Base-by-base conservation (phyloP, 1,284 basidiomycete species). In the Microbotryum violaceum region DNA sequence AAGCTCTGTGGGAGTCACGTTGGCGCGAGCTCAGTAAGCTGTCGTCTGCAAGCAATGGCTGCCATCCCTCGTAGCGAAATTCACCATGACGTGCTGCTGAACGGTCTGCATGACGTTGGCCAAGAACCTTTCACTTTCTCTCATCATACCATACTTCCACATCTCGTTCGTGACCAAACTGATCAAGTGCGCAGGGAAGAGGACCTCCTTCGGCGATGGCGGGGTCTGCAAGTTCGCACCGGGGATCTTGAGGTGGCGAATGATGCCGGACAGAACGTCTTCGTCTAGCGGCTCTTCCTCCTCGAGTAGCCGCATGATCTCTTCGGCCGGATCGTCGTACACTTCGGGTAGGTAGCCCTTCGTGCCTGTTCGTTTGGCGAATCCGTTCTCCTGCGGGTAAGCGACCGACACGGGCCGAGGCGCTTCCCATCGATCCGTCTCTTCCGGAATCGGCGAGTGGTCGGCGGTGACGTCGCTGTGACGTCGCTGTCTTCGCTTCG, bases 111-210 rank as follows among this genome's bases (percentile, higher is more conserved):
- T 98, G 61, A 98, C 90, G 73, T 97, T 97, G 47, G 96, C 96
- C 63, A 99, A 81, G 83, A 98, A 98, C 46, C 93, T 82, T 76
- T 98, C 96, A 76, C 91, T 96, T 76, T 98, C 94, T 29, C 86
- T 83, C 70, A 98, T 97, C 72, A 99, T 84, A 31, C 93, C 92
- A 72, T 97, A 91, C 78, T 97, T 97, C 96, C 96, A 99, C 94
- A 98, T 98, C 78, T 98, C 96, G 76, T 98, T 99, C 23, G 92
- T 96, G 63, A 97, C 88, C 55, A 98, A 80, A 72, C 89, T 91
- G 77, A 98, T 98, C 63, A 99, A 83, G 76, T 98, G 97, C n/a
- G 96, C 94, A 6, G 96, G 96, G 87, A 98, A 99, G 49, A 99
- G 81, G 58, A 98, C 93, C 76, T 99, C 96, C 78, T 97, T 98